Evolutionary conservation across 768 basidiomycete species (phyloP).

Genomic region (Xanthoconium stramineum): DNA sequence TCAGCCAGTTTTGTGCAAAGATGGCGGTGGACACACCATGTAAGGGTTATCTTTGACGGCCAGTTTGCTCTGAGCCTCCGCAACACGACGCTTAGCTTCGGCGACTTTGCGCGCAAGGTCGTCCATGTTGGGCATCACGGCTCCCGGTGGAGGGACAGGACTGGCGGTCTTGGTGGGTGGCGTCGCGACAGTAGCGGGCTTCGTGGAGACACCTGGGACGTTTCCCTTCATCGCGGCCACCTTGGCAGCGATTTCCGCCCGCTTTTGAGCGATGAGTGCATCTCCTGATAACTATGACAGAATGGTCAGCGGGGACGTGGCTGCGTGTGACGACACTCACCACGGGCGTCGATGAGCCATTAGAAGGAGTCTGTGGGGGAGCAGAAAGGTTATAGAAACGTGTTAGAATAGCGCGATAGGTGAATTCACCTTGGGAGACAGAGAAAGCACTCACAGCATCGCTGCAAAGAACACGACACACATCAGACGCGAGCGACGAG

Average conservation of each 20-base stretch:
- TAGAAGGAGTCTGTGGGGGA: constrained; percentile 46
- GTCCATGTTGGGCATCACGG: constrained; percentile 45
- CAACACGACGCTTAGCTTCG: constrained; percentile 83
- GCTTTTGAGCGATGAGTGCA: constrained; percentile 77
- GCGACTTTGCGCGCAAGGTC: constrained; percentile 71
- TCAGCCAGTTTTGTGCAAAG: neutral
- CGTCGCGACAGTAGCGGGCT: constrained; percentile 24
- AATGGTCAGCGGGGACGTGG: constrained; percentile 1
- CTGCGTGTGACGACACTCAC: constrained; percentile 37
- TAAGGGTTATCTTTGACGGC: constrained; percentile 83
- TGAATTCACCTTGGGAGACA: constrained; percentile 69
- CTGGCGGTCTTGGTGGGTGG: constrained; percentile 26
- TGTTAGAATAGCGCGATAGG: constrained; percentile 53
- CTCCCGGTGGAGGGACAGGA: constrained; percentile 40
- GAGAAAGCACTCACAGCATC: constrained; percentile 60
- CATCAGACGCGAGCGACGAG: constrained; percentile 2
- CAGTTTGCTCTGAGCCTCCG: constrained; percentile 74
- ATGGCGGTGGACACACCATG: constrained; percentile 52
- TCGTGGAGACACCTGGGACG: constrained; percentile 29
- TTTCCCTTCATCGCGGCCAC: constrained; percentile 68
- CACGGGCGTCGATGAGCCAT: constrained; percentile 41
- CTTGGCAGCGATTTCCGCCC: constrained; percentile 83
- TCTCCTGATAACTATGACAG: constrained; percentile 44
- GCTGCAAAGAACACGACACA: constrained; percentile 37
- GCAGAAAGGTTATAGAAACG: constrained; percentile 63